Conservation (phyloP, 768 basidiomycete species). For the Tylopilus rubrobrunneus region DNA sequence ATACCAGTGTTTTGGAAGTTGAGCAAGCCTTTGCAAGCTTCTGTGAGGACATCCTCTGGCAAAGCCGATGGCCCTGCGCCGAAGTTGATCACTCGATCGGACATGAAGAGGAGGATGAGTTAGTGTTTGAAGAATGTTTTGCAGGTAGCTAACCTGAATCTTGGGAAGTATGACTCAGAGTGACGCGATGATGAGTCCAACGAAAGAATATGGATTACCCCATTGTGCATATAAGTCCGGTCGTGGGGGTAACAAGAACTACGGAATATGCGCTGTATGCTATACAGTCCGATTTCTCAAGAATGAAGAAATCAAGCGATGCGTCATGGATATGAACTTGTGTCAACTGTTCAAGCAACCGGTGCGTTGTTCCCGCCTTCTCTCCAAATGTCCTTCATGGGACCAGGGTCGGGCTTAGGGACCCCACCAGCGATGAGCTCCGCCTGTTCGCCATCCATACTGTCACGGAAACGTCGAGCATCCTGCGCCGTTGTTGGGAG, state of each 20-base stretch:
- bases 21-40: slow-evolving; percentile 81
- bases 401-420: slow-evolving; percentile 6
- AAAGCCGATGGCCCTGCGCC: slow-evolving; percentile 93
- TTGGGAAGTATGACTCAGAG: neutral
- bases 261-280: neutral
- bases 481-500: slow-evolving; percentile 39
- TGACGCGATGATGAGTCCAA: neutral
- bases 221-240: too few species aligned
- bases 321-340: neutral
- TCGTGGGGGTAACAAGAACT: neutral
- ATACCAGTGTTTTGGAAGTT: slow-evolving; percentile 91
- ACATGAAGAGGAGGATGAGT: slow-evolving; percentile 15
- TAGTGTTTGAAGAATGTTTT: neutral
- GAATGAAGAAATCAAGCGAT: neutral
- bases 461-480: slow-evolving; percentile 11
- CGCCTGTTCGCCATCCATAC: slow-evolving; percentile 20
- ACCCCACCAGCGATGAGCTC: slow-evolving; percentile 23
- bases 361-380: slow-evolving; percentile 27
- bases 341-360: slow-evolving; percentile 4
- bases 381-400: slow-evolving; percentile 26
- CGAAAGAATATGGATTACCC: too few species aligned
- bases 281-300: neutral
- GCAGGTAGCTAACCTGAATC: neutral
- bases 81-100: slow-evolving; percentile 73
- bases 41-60: slow-evolving; percentile 78